A percentile compares a stretch with the other conserved stretches of the same genome.
Evolutionary conservation across 148 eudicot genomes (phyloP).

Genomic region (Selenicereus undatus): DNA sequence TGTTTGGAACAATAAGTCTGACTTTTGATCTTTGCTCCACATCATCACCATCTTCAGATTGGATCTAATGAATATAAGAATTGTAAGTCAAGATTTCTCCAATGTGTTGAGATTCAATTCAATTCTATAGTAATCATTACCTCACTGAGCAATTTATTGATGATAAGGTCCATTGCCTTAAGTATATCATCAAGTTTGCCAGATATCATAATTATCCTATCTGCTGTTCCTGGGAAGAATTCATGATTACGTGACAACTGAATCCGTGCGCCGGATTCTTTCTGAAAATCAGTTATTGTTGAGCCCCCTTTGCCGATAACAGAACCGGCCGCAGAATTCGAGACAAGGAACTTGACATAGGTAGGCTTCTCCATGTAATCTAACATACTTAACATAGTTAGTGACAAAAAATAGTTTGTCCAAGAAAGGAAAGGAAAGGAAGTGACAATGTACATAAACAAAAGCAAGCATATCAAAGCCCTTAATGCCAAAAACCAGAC

Average conservation of each 20-base stretch:
- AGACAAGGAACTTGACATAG: slow-evolving; percentile 74
- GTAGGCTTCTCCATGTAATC: slow-evolving; percentile 56
- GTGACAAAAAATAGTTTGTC: not conserved
- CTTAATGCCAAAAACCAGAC: not conserved
- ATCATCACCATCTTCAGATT: slow-evolving; percentile 66
- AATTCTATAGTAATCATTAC: slow-evolving; percentile 26
- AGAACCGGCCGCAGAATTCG: slow-evolving; percentile 97
- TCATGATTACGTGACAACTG: slow-evolving; percentile 96
- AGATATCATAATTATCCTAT: slow-evolving; percentile 87
- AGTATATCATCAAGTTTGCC: slow-evolving; percentile 70
- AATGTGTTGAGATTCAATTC: not conserved
- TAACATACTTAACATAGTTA: slow-evolving; percentile 19
- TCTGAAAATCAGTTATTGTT: slow-evolving; percentile 84
- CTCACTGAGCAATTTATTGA: slow-evolving; percentile 71
- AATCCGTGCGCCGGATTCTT: slow-evolving; percentile 89
- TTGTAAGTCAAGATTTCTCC: slow-evolving; percentile 3
- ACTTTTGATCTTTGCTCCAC: slow-evolving; percentile 60
- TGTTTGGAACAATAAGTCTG: slow-evolving; percentile 82
- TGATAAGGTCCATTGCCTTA: slow-evolving; percentile 84
- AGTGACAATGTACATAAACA: not conserved
- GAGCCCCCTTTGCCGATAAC: slow-evolving; percentile 95
- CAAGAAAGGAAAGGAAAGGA: not conserved
- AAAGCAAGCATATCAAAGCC: not conserved
- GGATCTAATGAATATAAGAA: slow-evolving; percentile 45
- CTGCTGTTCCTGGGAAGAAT: slow-evolving; percentile 90